phyloP scores from a whole-genome alignment of 495 filamentous ascomycete genomes.

The Hyaloscypha variabilis region DNA sequence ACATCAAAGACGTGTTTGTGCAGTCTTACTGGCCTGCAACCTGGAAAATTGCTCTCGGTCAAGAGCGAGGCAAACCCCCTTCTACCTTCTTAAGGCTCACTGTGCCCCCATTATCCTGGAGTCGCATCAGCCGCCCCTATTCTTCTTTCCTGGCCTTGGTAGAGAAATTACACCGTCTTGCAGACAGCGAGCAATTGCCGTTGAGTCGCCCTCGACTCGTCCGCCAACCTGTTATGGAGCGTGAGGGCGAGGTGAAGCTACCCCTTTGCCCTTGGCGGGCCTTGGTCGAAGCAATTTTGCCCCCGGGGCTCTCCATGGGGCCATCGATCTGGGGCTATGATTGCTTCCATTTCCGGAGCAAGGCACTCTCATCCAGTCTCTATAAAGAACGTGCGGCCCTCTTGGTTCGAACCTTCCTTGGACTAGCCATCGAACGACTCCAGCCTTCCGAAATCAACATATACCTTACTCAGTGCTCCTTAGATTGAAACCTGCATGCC shows the following conservation, averaged over 20 bases:
- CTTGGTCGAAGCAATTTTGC: background rate
- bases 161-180: background rate
- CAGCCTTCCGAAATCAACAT: background rate
- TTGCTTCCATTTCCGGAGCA: background rate
- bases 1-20: background rate
- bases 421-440: background rate
- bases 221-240: background rate
- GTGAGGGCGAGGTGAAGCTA: background rate
- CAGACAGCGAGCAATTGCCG: too few relatives aligned
- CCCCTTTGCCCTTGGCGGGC: background rate
- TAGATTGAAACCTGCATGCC: background rate
- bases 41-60: background rate
- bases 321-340: background rate
- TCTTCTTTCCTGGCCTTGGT: background rate
- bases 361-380: background rate
- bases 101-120: background rate
- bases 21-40: background rate
- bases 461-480: background rate
- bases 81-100: slow-evolving; percentile 7
- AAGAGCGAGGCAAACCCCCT: background rate
- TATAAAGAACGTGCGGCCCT: background rate
- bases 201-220: background rate
- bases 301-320: background rate
- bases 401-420: background rate
- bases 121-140: background rate